A percentile compares a stretch with the other conserved stretches of the same genome.
These are phyloP conservation scores for Fusarium protoensiforme DNA, from an alignment of 2,329 filamentous ascomycete genomes.

Conservation along the genomic window DNA sequence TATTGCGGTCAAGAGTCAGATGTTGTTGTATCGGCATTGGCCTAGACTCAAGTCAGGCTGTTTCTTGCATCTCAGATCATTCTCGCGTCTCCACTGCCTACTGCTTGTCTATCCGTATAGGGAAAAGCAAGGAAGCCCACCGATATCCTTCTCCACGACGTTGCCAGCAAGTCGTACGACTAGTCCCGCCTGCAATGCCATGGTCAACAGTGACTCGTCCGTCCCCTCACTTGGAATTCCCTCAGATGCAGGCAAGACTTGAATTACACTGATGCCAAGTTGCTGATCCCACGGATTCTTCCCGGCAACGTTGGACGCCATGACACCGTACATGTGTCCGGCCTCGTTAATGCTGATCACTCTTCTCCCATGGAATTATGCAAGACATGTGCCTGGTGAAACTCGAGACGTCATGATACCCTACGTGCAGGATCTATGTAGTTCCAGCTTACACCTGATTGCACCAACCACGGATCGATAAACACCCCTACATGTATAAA, in stretches of 20 bases:
- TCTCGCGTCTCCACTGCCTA: not conserved
- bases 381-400: not conserved
- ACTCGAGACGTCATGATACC: not conserved
- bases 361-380: not conserved
- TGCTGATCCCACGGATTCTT: not conserved
- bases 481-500: not conserved
- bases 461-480: not conserved
- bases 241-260: not conserved
- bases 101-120: not conserved
- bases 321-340: not conserved
- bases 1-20: not conserved
- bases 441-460: not conserved
- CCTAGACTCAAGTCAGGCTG: not conserved
- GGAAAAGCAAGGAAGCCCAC: not conserved
- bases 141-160: not conserved
- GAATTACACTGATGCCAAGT: not conserved
- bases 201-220: not conserved
- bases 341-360: not conserved
- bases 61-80: not conserved
- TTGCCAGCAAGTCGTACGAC: not conserved
- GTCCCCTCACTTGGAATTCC: not conserved
- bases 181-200: not conserved
- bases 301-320: not conserved
- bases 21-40: not conserved
- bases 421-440: not conserved